Evolutionary conservation across 1,284 basidiomycete species (phyloP).

Genomic region (Paramarasmius palmivorus): DNA sequence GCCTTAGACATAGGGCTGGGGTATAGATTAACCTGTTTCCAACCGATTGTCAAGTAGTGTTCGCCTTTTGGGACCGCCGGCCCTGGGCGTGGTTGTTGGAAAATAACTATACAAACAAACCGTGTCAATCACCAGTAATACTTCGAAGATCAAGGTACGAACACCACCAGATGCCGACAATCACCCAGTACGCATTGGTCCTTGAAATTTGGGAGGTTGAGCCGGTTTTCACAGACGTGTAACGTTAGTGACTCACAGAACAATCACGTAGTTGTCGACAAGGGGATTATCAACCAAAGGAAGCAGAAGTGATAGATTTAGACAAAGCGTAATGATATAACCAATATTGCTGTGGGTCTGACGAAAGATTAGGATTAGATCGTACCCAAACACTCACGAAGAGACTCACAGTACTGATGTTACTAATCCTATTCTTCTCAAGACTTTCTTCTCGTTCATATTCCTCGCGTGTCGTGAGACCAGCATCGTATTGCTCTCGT

Average conservation of each 20-base stretch:
- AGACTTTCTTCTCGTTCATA: conserved; percentile 78
- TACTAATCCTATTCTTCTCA: conserved; percentile 84
- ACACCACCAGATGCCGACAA: conserved; percentile 84
- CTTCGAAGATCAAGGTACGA: conserved; percentile 25
- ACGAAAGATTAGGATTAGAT: background rate
- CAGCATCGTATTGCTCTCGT: conserved; percentile 57
- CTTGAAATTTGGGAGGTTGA: conserved; percentile 31
- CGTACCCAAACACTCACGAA: conserved; percentile 12
- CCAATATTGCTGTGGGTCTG: conserved; percentile 79
- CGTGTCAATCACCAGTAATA: conserved; percentile 3
- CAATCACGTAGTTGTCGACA: conserved; percentile 72
- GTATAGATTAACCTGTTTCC: conserved; percentile 63
- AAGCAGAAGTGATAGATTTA: conserved; percentile 76
- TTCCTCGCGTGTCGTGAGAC: conserved; percentile 58
- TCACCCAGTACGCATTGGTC: conserved; percentile 74
- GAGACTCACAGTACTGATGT: conserved; percentile 73
- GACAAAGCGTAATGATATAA: conserved; percentile 63
- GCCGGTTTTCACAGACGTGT: background rate
- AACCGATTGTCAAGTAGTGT: conserved; percentile 73
- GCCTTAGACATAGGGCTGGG: background rate
- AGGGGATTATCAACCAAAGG: conserved; percentile 64
- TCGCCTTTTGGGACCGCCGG: conserved; percentile 73
- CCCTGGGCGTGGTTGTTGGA: conserved; percentile 74
- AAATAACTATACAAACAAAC: conserved; percentile 52
- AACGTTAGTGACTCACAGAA: conserved; percentile 43